These are phyloP conservation scores for Fusarium euwallaceae DNA, from an alignment of 2,329 filamentous ascomycete genomes.

Conservation along the genomic window DNA sequence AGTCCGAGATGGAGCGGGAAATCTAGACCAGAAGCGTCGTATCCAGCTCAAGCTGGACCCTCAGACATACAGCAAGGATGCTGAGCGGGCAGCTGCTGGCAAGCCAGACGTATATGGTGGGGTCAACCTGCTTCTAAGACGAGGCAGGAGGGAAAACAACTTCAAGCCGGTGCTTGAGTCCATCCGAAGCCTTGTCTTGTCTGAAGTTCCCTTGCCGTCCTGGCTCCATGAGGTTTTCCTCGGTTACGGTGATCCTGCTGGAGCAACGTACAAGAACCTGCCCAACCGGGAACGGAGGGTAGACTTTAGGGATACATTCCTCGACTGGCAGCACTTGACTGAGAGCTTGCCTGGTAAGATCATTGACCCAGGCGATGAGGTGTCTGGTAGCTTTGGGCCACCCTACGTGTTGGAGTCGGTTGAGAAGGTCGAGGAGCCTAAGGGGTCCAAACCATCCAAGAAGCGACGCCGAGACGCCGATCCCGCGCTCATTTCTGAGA, in stretches of 20 bases:
- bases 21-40: constrained; percentile 77
- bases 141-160: constrained; percentile 93
- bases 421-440: constrained; percentile 65
- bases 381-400: constrained; percentile 81
- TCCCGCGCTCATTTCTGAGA: constrained; percentile 70
- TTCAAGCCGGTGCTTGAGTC: constrained; percentile 95
- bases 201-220: constrained; percentile 85
- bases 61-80: constrained; percentile 81
- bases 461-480: constrained; percentile 88
- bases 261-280: constrained; percentile 87
- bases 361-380: constrained; percentile 81
- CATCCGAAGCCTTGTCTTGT: constrained; percentile 86
- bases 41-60: constrained; percentile 87
- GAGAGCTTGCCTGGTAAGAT: constrained; percentile 91
- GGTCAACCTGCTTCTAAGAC: constrained; percentile 87
- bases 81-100: constrained; percentile 72
- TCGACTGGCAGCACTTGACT: constrained; percentile 94
- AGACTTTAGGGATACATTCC: constrained; percentile 93
- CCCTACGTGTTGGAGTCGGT: constrained; percentile 86
- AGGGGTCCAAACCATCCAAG: constrained; percentile 76
- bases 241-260: constrained; percentile 94
- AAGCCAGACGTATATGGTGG: constrained; percentile 83
- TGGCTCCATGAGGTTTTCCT: constrained; percentile 98
- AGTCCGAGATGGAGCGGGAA: constrained; percentile 71
- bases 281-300: constrained; percentile 82